Conservation (phyloP, 2,329 filamentous ascomycete species). For the Alternaria ventricosa region DNA sequence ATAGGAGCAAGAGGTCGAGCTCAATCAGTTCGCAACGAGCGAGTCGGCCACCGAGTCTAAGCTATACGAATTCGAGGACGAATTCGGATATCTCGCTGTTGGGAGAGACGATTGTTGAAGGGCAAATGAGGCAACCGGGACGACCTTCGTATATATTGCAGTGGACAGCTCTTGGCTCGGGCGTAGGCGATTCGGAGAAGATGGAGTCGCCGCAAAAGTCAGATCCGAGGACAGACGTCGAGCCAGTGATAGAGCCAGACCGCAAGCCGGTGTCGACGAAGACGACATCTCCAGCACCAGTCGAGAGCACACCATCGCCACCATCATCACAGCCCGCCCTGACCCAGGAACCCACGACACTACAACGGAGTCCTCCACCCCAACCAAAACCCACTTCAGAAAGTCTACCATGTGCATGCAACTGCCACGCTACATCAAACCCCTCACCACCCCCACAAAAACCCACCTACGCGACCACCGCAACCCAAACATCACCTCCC, state of each 20-base stretch:
- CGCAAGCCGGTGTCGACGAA: neutral
- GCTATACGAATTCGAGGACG: slow-evolving; percentile 27
- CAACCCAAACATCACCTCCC: slow-evolving; percentile 32
- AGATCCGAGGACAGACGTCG: neutral
- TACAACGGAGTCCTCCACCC: neutral
- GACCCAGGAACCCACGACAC: too few relatives aligned
- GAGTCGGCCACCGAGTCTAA: slow-evolving; percentile 31
- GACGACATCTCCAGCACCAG: neutral
- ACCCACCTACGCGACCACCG: slow-evolving; percentile 27
- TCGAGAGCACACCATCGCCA: neutral
- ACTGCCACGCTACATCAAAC: slow-evolving; percentile 9
- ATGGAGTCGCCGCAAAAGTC: neutral
- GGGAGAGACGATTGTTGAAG: slow-evolving; percentile 11
- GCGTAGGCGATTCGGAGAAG: neutral
- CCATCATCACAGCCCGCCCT: neutral
- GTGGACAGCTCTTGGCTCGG: neutral
- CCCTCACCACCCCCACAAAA: neutral
- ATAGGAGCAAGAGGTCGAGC: slow-evolving; percentile 24
- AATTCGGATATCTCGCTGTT: slow-evolving; percentile 28
- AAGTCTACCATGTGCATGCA: slow-evolving; percentile 20
- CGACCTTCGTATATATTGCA: slow-evolving; percentile 13
- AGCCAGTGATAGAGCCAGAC: neutral
- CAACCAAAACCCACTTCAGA: neutral
- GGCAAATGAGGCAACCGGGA: slow-evolving; percentile 3
- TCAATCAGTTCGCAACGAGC: slow-evolving; percentile 22